Evolutionary conservation across 345 rosid species (phyloP).

Genomic region (Fremontodendron californicum): DNA sequence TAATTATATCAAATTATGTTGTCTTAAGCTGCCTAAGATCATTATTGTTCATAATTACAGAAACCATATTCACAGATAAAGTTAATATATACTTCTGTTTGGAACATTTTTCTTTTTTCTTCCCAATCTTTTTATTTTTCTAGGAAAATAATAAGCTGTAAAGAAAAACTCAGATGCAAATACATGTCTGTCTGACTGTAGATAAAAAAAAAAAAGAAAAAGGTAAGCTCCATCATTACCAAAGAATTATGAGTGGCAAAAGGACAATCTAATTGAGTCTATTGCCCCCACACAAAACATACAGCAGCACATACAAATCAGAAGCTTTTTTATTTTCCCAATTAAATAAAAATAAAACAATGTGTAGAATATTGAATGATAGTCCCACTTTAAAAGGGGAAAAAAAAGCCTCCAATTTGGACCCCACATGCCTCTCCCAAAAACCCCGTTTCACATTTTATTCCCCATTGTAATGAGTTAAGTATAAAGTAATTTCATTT

Average conservation of each 20-base stretch:
- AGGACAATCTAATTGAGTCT: background rate
- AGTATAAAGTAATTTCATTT: background rate
- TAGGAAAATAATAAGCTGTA: constrained; percentile 9
- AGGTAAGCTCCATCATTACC: background rate
- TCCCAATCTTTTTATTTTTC: constrained; percentile 1
- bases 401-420: constrained; percentile 57
- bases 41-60: constrained; percentile 48
- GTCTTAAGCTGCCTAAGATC: constrained; percentile 43
- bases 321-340: constrained; percentile 40
- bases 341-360: constrained; percentile 1
- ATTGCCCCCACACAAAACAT: background rate
- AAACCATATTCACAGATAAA: constrained; percentile 24
- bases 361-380: constrained; percentile 22
- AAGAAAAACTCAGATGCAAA: constrained; percentile 1
- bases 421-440: constrained; percentile 36
- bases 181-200: constrained; percentile 1
- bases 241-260: background rate
- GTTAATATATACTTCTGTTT: background rate
- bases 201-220: constrained; percentile 5
- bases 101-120: constrained; percentile 15
- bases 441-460: constrained; percentile 33
- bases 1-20: constrained; percentile 47
- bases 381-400: constrained; percentile 25
- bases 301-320: constrained; percentile 24
- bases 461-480: background rate